Evolutionary conservation across 179 eudicot genomes (phyloP), one percentile per base, ranked within the genome.

Genomic region (Sideroxylon spinosum): DNA sequence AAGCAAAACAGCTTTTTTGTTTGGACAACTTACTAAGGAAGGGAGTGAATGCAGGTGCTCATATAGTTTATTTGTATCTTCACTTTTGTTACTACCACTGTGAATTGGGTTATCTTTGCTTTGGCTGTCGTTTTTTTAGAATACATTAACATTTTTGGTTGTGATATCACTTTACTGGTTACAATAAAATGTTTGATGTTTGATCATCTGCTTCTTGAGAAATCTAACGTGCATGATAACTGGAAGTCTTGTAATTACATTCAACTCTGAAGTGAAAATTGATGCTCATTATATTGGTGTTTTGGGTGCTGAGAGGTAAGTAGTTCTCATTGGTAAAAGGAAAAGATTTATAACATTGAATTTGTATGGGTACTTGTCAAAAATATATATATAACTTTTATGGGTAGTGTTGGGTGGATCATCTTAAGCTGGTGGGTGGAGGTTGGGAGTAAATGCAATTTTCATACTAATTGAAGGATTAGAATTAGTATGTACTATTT

Each of bases 1-100:
- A 81, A 87, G 99, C 88, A 57, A 96, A 96, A 78, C 97, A 92
- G 80, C 97, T 96, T 26, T 94, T 94, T 84, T 77, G 78, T 81
- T 78, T 90, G 85, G 93, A 80, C 75, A 96, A 96, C 87, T 86
- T 94, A 82, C 82, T 96, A 79, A 86, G 89, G 68, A 88, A 92
- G 82, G 85, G 78, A 49, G 90, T 84, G 71, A 75, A 81, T 63
- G 60, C 84, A 74, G 99, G 98, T 93, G 85, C 77, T 73, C 14
- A 11, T 28, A 44, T 77, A 69, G 52, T 73, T 77, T 78, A 14
- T 73, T 81, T 77, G 49, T 76, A 66, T 65, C 60, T 79, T 75
- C 19, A 44, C 32, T 25, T 37, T 26, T 26, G 17, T 75, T 16
- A 50, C 7, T 69, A 16, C 61, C 60, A n/a, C 29, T 49, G 60